Conservation (phyloP, 2,329 filamentous ascomycete species). For the Aspergillus neotritici region DNA sequence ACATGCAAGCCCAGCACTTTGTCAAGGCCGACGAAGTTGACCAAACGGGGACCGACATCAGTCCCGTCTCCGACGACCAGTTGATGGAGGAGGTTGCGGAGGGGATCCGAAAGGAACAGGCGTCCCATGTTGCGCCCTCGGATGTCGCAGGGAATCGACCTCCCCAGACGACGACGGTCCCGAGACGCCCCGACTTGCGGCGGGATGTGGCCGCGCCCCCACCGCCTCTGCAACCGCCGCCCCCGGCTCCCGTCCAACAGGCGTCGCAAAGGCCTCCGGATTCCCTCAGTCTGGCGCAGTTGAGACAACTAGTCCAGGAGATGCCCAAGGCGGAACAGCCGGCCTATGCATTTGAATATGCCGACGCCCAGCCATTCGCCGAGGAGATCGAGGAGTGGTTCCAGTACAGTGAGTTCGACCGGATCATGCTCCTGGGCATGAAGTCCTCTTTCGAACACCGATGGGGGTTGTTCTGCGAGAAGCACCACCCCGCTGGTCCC, state of each 20-base stretch:
- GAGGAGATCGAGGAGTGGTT: slow-evolving; percentile 99
- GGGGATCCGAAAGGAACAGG: slow-evolving; percentile 32
- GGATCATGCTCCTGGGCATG: slow-evolving; percentile 68
- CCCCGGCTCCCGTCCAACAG: slow-evolving; percentile 41
- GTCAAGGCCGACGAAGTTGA: slow-evolving; percentile 48
- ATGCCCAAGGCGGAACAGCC: slow-evolving; percentile 63
- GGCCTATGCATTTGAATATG: slow-evolving; percentile 81
- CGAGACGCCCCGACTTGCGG: slow-evolving; percentile 32
- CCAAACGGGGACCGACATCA: slow-evolving; percentile 44
- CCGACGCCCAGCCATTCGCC: slow-evolving; percentile 65
- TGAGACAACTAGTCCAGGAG: slow-evolving; percentile 67
- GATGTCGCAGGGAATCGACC: slow-evolving; percentile 8
- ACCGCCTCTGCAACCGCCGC: slow-evolving; percentile 42
- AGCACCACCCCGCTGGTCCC: slow-evolving; percentile 28
- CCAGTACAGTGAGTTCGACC: slow-evolving; percentile 80
- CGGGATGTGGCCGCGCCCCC: slow-evolving; percentile 37
- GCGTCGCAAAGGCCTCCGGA: slow-evolving; percentile 46
- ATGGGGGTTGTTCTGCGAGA: slow-evolving; percentile 56
- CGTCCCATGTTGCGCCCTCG: slow-evolving; percentile 13
- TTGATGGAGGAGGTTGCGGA: slow-evolving; percentile 39
- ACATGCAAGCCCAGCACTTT: slow-evolving; percentile 35
- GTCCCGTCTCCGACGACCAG: slow-evolving; percentile 40
- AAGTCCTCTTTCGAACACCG: slow-evolving; percentile 71
- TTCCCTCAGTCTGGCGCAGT: slow-evolving; percentile 69
- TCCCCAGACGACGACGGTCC: slow-evolving; percentile 13